A percentile compares a stretch with the other conserved stretches of the same genome.
Evolutionary conservation across 108 stramenopile species (phyloP).

Genomic region (Skeletonema menzelii): DNA sequence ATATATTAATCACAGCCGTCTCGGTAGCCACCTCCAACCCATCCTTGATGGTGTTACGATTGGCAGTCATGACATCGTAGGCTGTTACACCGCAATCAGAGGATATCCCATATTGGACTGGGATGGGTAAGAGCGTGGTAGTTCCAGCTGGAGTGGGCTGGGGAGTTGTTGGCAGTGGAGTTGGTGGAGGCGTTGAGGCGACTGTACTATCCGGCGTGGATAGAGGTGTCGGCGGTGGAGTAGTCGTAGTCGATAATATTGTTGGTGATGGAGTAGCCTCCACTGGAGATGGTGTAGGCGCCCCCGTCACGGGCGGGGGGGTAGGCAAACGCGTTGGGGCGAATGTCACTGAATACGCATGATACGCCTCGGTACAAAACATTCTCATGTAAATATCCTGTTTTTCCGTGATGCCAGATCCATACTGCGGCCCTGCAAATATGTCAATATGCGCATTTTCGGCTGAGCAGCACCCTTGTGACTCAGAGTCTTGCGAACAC

Average conservation of each 20-base stretch:
- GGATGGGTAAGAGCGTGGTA: not conserved
- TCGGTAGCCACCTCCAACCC: conserved; percentile 31
- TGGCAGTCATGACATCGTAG: conserved; percentile 27
- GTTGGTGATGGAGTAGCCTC: not conserved
- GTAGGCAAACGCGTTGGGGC: not conserved
- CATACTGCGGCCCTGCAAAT: not conserved
- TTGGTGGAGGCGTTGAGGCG: not conserved
- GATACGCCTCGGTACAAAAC: conserved; percentile 25
- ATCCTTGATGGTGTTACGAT: conserved; percentile 25
- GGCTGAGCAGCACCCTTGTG: conserved; percentile 1
- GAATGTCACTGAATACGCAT: not conserved
- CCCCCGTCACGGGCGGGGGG: not conserved
- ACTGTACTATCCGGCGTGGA: not conserved
- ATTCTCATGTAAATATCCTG: conserved; percentile 9
- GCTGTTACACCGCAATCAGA: conserved; percentile 43
- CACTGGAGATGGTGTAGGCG: not conserved
- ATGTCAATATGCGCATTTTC: conserved; percentile 15
- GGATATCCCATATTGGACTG: conserved; percentile 13
- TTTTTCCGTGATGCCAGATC: not conserved
- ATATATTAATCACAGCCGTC: conserved; percentile 17
- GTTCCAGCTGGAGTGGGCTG: not conserved
- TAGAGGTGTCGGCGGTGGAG: not conserved
- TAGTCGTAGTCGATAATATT: no score
- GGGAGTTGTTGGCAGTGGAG: not conserved
- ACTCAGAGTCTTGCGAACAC: conserved; percentile 4